Conservation (phyloP, 345 rosid species). For the Populus deltoides region DNA sequence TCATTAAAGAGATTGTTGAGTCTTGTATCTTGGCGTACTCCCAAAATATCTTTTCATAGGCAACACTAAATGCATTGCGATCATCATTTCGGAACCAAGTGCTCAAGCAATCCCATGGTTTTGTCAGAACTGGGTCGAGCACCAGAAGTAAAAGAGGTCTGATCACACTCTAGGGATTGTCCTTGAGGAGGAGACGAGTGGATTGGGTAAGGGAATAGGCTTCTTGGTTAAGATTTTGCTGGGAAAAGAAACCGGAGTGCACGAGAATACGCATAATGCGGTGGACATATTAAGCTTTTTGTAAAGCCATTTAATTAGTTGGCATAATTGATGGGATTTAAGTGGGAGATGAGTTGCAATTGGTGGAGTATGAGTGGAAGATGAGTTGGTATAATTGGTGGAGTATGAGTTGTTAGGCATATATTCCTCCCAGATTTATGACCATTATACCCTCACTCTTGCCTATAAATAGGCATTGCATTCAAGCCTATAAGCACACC, state of each 20-base stretch:
- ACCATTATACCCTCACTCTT: no score
- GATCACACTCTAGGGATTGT: background rate
- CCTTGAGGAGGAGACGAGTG: background rate
- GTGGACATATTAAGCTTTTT: conserved; percentile 1
- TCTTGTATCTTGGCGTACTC: background rate
- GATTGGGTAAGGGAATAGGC: background rate
- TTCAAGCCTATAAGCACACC: no score
- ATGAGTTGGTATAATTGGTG: no score
- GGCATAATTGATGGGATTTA: no score
- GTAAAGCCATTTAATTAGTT: no score
- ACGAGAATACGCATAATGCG: conserved; percentile 39
- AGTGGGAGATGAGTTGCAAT: no score
- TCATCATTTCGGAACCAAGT: conserved; percentile 29
- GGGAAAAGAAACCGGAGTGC: conserved; percentile 37
- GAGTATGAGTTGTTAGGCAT: no score
- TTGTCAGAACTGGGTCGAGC: conserved; percentile 13
- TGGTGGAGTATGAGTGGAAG: no score
- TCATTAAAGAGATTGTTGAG: conserved; percentile 3
- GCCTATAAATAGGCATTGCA: no score
- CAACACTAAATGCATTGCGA: background rate
- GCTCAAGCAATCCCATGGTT: conserved; percentile 24
- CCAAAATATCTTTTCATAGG: conserved; percentile 8
- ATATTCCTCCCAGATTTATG: no score
- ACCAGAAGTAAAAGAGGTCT: background rate
- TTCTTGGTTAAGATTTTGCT: background rate